A percentile compares a stretch with the other conserved stretches of the same genome.
Evolutionary conservation across 164 flowering plant species (phyloP).

Genomic region (Tetracentron sinense): DNA sequence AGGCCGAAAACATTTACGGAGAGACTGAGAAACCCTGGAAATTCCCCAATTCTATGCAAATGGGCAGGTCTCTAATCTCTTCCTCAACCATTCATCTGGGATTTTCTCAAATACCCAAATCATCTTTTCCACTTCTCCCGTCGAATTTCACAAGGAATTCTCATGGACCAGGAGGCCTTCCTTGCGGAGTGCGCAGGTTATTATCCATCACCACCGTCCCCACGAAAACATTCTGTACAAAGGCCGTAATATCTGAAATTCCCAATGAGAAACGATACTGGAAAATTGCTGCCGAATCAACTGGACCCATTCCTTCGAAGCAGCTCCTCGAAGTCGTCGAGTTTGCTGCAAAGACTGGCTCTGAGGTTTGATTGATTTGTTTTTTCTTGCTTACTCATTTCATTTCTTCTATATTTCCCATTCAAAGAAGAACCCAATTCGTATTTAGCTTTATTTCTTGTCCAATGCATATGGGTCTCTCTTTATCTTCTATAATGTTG

Average conservation of each 20-base stretch:
- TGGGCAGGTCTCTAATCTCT: slow-evolving; percentile 20
- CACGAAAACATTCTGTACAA: slow-evolving; percentile 18
- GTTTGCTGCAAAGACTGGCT: slow-evolving; percentile 77
- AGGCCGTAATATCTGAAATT: slow-evolving; percentile 47
- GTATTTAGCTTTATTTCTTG: background rate
- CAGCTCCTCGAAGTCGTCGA: slow-evolving; percentile 70
- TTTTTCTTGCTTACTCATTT: background rate
- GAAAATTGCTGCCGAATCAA: slow-evolving; percentile 61
- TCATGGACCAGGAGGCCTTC: background rate
- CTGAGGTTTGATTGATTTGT: slow-evolving; percentile 44
- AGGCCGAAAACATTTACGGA: no score
- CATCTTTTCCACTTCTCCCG: background rate
- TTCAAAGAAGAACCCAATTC: background rate
- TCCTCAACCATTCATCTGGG: slow-evolving; percentile 11
- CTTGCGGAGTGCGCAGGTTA: background rate
- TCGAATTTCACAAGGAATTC: slow-evolving; percentile 5
- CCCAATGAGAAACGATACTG: slow-evolving; percentile 35
- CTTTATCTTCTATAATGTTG: no score
- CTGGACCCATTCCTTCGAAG: slow-evolving; percentile 60
- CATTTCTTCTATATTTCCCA: background rate
- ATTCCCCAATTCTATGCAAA: slow-evolving; percentile 12
- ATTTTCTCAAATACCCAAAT: slow-evolving; percentile 15
- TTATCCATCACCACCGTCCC: slow-evolving; percentile 4
- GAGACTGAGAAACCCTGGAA: background rate
- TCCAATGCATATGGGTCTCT: background rate